These are phyloP conservation scores for Trametes cubensis DNA, from an alignment of 768 basidiomycete species.

Conservation along the genomic window DNA sequence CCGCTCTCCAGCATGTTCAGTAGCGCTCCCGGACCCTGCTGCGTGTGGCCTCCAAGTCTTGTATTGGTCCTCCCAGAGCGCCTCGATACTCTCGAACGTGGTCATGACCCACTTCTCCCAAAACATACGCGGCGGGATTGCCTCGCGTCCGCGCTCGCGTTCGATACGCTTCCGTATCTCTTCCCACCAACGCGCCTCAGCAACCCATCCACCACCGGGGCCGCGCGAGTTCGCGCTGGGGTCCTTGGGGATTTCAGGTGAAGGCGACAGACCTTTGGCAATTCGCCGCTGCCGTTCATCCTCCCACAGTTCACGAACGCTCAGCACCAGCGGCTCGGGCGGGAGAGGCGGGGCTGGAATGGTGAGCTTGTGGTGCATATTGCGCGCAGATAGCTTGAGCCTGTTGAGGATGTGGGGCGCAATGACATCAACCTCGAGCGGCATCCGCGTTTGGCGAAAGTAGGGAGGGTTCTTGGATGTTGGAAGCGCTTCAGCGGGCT, in stretches of 20 bases:
- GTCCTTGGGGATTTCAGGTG: slow-evolving; percentile 73
- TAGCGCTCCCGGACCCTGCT: neutral
- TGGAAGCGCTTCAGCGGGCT: slow-evolving; percentile 16
- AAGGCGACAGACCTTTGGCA: slow-evolving; percentile 67
- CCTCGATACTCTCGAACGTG: slow-evolving; percentile 88
- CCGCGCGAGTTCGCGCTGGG: slow-evolving; percentile 64
- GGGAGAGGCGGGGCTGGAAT: slow-evolving; percentile 59
- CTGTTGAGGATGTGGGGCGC: slow-evolving; percentile 88
- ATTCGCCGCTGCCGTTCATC: slow-evolving; percentile 83
- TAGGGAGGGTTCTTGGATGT: slow-evolving; percentile 56
- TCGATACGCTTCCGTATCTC: slow-evolving; percentile 67
- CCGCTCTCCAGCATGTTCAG: slow-evolving; percentile 4
- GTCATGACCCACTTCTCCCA: slow-evolving; percentile 86
- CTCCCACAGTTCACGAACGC: slow-evolving; percentile 95
- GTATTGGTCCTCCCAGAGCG: slow-evolving; percentile 72
- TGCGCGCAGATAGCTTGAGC: slow-evolving; percentile 60
- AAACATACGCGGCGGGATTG: slow-evolving; percentile 32
- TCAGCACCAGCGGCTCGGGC: slow-evolving; percentile 76
- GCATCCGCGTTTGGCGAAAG: slow-evolving; percentile 65
- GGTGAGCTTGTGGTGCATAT: slow-evolving; percentile 63
- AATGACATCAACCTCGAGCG: slow-evolving; percentile 82
- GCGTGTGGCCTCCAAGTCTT: slow-evolving; percentile 57
- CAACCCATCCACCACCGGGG: slow-evolving; percentile 64
- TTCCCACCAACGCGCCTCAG: slow-evolving; percentile 76
- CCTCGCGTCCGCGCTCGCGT: slow-evolving; percentile 40